Percentiles rank a stretch among this genome's conserved stretches.
phyloP scores from a whole-genome alignment of 768 basidiomycete species.

The Rhodosporidiobolus sp. region DNA sequence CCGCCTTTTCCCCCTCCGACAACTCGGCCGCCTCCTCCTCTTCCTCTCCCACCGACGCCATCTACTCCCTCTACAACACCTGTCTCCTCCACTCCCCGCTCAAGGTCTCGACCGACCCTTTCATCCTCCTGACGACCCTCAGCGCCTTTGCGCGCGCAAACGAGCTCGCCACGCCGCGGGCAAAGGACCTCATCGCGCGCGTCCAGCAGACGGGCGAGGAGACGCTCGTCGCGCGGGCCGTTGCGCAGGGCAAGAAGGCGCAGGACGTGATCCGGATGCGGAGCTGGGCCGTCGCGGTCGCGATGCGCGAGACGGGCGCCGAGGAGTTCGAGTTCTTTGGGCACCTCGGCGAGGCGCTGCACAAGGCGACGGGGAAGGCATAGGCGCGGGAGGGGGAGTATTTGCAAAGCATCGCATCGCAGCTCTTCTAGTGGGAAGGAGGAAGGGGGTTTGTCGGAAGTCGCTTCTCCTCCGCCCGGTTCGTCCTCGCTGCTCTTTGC shows the following conservation, averaged over 20 bases:
- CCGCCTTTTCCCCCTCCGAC: too few species aligned
- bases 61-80: constrained; percentile 6
- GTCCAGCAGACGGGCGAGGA: constrained; percentile 2
- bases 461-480: not conserved
- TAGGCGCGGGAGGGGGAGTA: not conserved
- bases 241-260: not conserved
- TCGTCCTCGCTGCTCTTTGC: not conserved
- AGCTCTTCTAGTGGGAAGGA: not conserved
- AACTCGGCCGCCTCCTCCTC: not conserved
- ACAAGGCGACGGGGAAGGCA: not conserved
- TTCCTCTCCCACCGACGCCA: not conserved
- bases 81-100: not conserved
- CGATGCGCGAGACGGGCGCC: not conserved
- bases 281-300: constrained; percentile 1
- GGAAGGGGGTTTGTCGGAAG: not conserved
- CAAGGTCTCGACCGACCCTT: not conserved
- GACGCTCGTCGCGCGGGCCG: not conserved
- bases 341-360: constrained; percentile 19
- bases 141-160: not conserved
- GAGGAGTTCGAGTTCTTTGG: constrained; percentile 25
- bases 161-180: not conserved
- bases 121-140: constrained; percentile 28
- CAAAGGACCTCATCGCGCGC: not conserved
- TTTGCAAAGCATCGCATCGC: not conserved
- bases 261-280: constrained; percentile 1